These are phyloP conservation scores for Xerocomellus intermedius DNA, from an alignment of 768 basidiomycete species.

Conservation along the genomic window DNA sequence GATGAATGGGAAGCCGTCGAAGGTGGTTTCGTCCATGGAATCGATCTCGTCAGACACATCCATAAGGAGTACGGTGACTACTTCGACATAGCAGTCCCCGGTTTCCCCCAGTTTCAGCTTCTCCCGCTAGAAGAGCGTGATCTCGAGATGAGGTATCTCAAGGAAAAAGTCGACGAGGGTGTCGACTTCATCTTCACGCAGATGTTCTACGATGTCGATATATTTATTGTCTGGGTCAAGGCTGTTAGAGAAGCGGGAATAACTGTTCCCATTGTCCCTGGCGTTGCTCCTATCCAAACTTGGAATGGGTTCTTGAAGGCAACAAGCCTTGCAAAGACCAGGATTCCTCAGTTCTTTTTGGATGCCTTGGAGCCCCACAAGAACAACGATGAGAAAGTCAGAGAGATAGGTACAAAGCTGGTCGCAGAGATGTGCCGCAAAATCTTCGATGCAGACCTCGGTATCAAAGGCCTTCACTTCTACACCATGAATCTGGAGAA, in stretches of 20 bases:
- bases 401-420: slow-evolving; percentile 88
- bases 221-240: slow-evolving; percentile 92
- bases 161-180: slow-evolving; percentile 89
- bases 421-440: slow-evolving; percentile 92
- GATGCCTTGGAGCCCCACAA: slow-evolving; percentile 83
- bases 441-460: slow-evolving; percentile 77
- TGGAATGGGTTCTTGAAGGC: slow-evolving; percentile 93
- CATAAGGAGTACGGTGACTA: slow-evolving; percentile 81
- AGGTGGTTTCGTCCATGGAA: slow-evolving; percentile 85
- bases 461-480: slow-evolving; percentile 88
- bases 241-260: slow-evolving; percentile 81
- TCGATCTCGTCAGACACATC: slow-evolving; percentile 91
- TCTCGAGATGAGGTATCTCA: slow-evolving; percentile 80
- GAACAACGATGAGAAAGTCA: slow-evolving; percentile 90
- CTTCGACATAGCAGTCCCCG: slow-evolving; percentile 93
- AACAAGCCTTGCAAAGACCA: slow-evolving; percentile 72
- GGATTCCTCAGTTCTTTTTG: slow-evolving; percentile 72
- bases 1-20: slow-evolving; percentile 92
- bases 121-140: slow-evolving; percentile 72
- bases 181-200: slow-evolving; percentile 96
- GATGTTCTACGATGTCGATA: slow-evolving; percentile 93
- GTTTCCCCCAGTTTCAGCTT: slow-evolving; percentile 82
- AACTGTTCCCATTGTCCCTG: slow-evolving; percentile 86
- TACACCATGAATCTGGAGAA: slow-evolving; percentile 98
- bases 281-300: slow-evolving; percentile 94